Percentiles rank a stretch among this genome's conserved stretches.
Evolutionary conservation across 2,329 filamentous ascomycete genomes (phyloP).

Genomic region (Proliferodiscus dingleyae): DNA sequence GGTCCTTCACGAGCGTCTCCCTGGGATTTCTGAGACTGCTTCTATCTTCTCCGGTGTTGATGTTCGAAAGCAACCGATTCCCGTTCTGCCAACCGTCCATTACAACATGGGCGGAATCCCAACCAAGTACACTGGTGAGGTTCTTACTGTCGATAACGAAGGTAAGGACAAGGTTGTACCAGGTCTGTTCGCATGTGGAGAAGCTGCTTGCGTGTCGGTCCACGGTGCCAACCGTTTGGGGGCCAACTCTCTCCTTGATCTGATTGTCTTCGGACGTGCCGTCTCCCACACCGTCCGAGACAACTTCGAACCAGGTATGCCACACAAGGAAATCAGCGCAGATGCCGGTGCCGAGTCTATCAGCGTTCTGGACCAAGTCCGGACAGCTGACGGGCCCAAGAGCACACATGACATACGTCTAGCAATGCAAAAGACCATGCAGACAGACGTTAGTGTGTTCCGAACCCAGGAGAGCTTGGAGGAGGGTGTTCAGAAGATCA

Average conservation of each 20-base stretch:
- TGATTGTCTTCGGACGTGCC: conserved; percentile 45
- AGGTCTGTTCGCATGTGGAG: conserved; percentile 44
- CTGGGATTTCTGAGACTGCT: conserved; percentile 46
- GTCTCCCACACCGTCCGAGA: conserved; percentile 85
- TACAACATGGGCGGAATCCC: conserved; percentile 48
- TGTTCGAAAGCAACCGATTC: conserved; percentile 44
- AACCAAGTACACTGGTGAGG: conserved; percentile 45
- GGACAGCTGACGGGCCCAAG: conserved; percentile 34
- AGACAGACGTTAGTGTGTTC: conserved; percentile 42
- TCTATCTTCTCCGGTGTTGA: conserved; percentile 46
- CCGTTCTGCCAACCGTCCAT: conserved; percentile 46
- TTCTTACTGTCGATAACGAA: conserved; percentile 36
- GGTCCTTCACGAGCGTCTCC: conserved; percentile 42
- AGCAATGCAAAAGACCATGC: conserved; percentile 43
- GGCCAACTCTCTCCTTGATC: conserved; percentile 44
- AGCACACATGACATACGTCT: conserved; percentile 35
- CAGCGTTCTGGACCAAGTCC: conserved; percentile 32
- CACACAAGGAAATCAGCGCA: conserved; percentile 32
- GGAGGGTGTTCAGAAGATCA: conserved; percentile 31
- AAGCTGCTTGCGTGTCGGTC: conserved; percentile 44
- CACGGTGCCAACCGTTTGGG: conserved; percentile 45
- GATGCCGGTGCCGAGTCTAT: conserved; percentile 34
- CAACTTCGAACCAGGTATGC: conserved; percentile 36
- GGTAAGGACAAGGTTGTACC: conserved; percentile 39
- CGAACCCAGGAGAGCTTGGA: conserved; percentile 36